These are phyloP conservation scores for Metschnikowia cerradonensis DNA, from an alignment of 805 yeast genomes.

Conservation along the genomic window DNA sequence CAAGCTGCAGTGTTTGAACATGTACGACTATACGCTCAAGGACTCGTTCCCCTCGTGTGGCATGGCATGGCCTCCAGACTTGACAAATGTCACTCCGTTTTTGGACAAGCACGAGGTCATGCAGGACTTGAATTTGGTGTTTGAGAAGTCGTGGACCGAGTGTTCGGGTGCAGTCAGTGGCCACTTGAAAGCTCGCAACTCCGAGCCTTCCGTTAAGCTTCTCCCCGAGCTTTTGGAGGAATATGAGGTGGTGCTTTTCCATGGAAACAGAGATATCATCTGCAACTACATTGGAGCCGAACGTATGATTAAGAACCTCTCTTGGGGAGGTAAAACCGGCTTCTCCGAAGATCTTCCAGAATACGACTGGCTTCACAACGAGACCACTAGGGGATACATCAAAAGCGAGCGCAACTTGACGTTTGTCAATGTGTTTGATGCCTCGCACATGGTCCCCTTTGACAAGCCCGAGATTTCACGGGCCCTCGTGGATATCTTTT, in stretches of 20 bases:
- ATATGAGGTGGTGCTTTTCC: constrained; percentile 66
- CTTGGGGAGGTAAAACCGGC: constrained; percentile 58
- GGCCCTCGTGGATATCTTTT: constrained; percentile 58
- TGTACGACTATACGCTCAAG: constrained; percentile 70
- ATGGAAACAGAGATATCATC: constrained; percentile 84
- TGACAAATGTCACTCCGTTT: constrained; percentile 47
- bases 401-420: constrained; percentile 65
- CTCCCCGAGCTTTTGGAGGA: constrained; percentile 62
- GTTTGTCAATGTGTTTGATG: constrained; percentile 64
- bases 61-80: constrained; percentile 81
- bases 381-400: constrained; percentile 35
- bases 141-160: constrained; percentile 62
- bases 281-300: constrained; percentile 82
- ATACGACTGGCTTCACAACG: constrained; percentile 44
- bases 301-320: constrained; percentile 54
- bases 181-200: constrained; percentile 46
- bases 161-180: constrained; percentile 61
- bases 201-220: constrained; percentile 59
- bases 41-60: constrained; percentile 88
- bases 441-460: constrained; percentile 93
- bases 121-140: constrained; percentile 47
- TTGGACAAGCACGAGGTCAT: constrained; percentile 45
- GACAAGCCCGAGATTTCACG: constrained; percentile 69
- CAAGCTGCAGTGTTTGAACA: constrained; percentile 64
- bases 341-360: constrained; percentile 30